A percentile compares a stretch with the other conserved stretches of the same genome.
phyloP scores from a whole-genome alignment of 495 filamentous ascomycete genomes.

The Astrothelium macrocarpum region DNA sequence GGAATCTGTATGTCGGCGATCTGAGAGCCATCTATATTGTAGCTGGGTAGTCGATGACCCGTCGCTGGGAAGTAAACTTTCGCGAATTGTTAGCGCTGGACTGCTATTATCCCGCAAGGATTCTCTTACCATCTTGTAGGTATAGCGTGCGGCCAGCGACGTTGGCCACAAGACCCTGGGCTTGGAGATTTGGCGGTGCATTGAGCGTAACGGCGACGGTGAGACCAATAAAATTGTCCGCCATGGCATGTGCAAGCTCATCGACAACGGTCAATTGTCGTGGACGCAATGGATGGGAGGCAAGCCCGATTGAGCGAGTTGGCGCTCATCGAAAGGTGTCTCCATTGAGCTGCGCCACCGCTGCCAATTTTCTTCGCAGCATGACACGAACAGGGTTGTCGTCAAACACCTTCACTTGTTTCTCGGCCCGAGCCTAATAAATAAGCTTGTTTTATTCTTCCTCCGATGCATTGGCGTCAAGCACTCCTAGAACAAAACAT shows the following conservation, averaged over 20 bases:
- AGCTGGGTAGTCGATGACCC: slow-evolving; percentile 39
- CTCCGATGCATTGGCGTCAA: too few species aligned
- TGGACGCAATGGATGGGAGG: background rate
- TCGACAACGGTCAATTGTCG: background rate
- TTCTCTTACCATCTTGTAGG: slow-evolving; percentile 61
- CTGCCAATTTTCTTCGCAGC: background rate
- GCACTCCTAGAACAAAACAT: too few species aligned
- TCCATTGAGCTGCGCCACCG: background rate
- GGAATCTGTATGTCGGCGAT: slow-evolving; percentile 50
- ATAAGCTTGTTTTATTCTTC: too few species aligned
- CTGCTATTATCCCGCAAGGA: background rate
- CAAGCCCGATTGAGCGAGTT: background rate
- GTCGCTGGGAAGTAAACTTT: slow-evolving; percentile 37
- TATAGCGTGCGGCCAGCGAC: slow-evolving; percentile 64
- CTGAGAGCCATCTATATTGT: slow-evolving; percentile 44
- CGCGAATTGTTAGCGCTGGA: background rate
- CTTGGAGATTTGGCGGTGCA: slow-evolving; percentile 51
- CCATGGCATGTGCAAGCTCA: slow-evolving; percentile 37
- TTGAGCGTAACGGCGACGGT: slow-evolving; percentile 66
- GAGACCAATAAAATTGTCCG: slow-evolving; percentile 66
- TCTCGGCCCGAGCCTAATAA: background rate
- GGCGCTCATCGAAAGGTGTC: background rate
- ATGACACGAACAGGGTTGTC: background rate
- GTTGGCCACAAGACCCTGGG: slow-evolving; percentile 64
- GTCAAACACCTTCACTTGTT: background rate